Evolutionary conservation across 495 filamentous ascomycete species (phyloP), one percentile per base, ranked within the genome.

Genomic region (Penicillium desertorum): DNA sequence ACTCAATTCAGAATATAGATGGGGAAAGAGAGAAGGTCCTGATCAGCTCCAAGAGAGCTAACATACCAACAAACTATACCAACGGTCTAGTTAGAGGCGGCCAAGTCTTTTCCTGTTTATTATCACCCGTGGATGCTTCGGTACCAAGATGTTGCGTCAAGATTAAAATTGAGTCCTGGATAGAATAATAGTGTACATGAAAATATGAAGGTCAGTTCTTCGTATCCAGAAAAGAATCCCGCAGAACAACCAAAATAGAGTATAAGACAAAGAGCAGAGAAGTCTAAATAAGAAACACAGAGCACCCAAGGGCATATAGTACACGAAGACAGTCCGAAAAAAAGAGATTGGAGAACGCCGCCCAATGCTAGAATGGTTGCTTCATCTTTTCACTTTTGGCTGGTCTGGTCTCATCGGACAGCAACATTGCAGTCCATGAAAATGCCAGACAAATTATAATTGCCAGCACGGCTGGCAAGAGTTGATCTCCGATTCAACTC

Each of bases 221-320:
- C 46, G 23, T 52, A 57, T 34, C 43, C 39, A 56, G 32, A 61
- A 37, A 25, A 42, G 20, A 30, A 59, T 44, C 47, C 47, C 39
- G 29, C 47, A 50, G 47, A 58, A 32, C 32, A 59, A 29, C 45
- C 20, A 34, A 34, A 42, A 12, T 29, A 41, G 29, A 55, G 44
- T 54, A 57, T 57, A 64, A 64, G 46, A 66, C 61, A 62, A 43
- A 5, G 63, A 69, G 66, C 46, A 53, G 66, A 69, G 66, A 69
- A 69, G 66, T 54, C 34, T 32, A 50, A 53, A 57, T 45, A 37
- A 56, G 32, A 57, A 60, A 61, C 27, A 59, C 44, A 59, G 37
- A 51, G 27, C 19, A 46, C 43, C 47, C 30, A 50, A 46, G 32
- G 53, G 53, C 5, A 47, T 64, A 62, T 59, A 45, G 41, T 62